Base-by-base conservation (phyloP, 2,329 filamentous ascomycete genomes). In the Fusarium drepaniforme region DNA sequence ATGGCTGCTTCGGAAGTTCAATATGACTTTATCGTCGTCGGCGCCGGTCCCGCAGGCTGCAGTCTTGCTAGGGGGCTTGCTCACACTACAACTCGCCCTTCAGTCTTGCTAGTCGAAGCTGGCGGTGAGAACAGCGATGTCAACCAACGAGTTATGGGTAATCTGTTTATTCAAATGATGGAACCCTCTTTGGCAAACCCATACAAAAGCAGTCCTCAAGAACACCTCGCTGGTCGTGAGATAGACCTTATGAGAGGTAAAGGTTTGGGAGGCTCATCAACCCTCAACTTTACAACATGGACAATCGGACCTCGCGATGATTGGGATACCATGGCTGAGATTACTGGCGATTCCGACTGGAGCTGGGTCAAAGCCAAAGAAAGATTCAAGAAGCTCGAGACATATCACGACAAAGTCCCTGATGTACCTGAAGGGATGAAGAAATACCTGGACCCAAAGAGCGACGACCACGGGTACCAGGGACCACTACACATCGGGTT, bases 11-110 rank as follows among this genome's bases (percentile, higher is more conserved):
- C 46, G 5, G 7, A 53, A 21, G 11, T 40, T 5, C n/a, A 66
- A 30, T 73, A 72, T 57, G 71, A 73, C 68, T 73, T 73, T 42
- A 73, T 74, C 46, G 56, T 74, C 23, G 72, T 74, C 7, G 72
- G 72, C 30, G 70, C 72, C 6, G 72, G 72, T 7, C 72, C 72
- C 28, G 67, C 72, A 35, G 72, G 72, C 21, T 70, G 72, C 30
- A 58, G 58, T 30, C 38, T 74, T 30, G 72, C 72, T 0, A 67
- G 72, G 3, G 70, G 70, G 21, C 53, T 74, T 21, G 72, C 72
- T 1, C 59, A 51, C 21, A 64, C 64, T 35, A 64, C 66, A 5
- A 62, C 67, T 5, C 70, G 67, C 1, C 72, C 72, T 1, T 62
- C 51, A 0, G 70, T 74, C 7, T 40, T 73, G n/a, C 40, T 74